Evolutionary conservation across 2,329 filamentous ascomycete species (phyloP).

Genomic region (Talaromyces sp.): DNA sequence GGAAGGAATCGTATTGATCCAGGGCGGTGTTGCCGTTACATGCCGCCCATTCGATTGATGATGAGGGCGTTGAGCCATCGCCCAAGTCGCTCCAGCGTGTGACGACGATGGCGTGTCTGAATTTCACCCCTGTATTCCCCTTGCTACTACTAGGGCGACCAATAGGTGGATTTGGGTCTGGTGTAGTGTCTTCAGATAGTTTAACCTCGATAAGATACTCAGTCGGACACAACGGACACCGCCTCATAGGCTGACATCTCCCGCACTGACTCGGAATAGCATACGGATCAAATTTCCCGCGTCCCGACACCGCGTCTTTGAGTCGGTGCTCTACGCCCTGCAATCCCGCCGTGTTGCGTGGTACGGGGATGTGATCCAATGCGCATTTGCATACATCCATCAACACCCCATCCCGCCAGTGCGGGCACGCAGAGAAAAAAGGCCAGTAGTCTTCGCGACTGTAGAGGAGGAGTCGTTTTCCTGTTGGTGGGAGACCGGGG

Average conservation of each 20-base stretch:
- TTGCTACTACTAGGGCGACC: background rate
- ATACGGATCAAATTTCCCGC: conserved; percentile 32
- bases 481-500: conserved; percentile 50
- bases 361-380: conserved; percentile 54
- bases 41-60: conserved; percentile 55
- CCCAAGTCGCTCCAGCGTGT: conserved; percentile 63
- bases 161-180: background rate
- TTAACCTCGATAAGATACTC: conserved; percentile 62
- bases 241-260: conserved; percentile 56
- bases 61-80: conserved; percentile 48
- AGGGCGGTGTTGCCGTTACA: conserved; percentile 35
- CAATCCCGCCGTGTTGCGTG: conserved; percentile 39
- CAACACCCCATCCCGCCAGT: conserved; percentile 61
- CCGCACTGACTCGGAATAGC: conserved; percentile 52
- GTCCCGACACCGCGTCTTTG: conserved; percentile 31
- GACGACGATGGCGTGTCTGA: conserved; percentile 59
- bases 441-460: conserved; percentile 59
- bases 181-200: conserved; percentile 52
- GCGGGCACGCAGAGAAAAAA: conserved; percentile 60
- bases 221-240: conserved; percentile 60
- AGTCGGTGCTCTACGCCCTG: conserved; percentile 42
- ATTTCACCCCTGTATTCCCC: conserved; percentile 27
- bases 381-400: conserved; percentile 62
- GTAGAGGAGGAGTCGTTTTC: conserved; percentile 56
- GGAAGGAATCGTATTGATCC: conserved; percentile 52